Conservation (phyloP, 352 stramenopile genomes). For the Pythium angustatum region DNA sequence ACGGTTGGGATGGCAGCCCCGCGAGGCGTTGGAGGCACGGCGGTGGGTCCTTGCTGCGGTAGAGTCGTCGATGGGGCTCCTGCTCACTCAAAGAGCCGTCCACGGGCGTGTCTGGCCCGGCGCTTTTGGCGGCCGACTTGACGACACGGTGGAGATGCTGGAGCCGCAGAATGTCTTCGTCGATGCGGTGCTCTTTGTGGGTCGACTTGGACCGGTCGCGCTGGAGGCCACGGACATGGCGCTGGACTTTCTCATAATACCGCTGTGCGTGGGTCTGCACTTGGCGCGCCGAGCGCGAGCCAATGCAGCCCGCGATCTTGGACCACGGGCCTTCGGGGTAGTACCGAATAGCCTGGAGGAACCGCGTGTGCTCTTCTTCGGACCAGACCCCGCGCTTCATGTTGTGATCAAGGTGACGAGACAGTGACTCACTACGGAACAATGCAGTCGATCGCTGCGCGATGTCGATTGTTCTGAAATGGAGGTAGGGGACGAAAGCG, state of each 20-base stretch:
- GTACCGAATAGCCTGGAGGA: slow-evolving; percentile 34
- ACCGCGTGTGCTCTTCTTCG: slow-evolving; percentile 39
- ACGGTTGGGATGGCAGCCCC: too few species aligned
- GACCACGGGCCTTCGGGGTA: slow-evolving; percentile 43
- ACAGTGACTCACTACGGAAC: background rate
- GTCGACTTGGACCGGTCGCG: slow-evolving; percentile 24
- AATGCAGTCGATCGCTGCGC: background rate
- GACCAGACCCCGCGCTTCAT: slow-evolving; percentile 36
- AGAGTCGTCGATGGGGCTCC: slow-evolving; percentile 17
- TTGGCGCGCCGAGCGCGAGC: slow-evolving; percentile 51
- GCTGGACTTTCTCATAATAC: slow-evolving; percentile 78
- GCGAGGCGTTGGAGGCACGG: slow-evolving; percentile 23
- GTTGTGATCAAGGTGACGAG: background rate
- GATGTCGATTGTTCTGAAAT: slow-evolving; percentile 11
- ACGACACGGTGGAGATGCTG: slow-evolving; percentile 22
- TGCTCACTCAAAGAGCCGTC: background rate
- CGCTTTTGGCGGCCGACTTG: slow-evolving; percentile 3
- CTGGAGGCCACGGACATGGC: slow-evolving; percentile 49
- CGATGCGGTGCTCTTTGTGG: slow-evolving; percentile 28
- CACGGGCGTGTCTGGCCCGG: background rate
- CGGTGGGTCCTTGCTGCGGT: slow-evolving; percentile 24
- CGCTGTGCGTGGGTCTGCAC: slow-evolving; percentile 63
- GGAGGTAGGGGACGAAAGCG: too few species aligned
- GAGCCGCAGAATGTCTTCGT: slow-evolving; percentile 21
- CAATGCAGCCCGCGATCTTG: slow-evolving; percentile 32